phyloP scores from a whole-genome alignment of 495 filamentous ascomycete species.

The Neurospora discreta region DNA sequence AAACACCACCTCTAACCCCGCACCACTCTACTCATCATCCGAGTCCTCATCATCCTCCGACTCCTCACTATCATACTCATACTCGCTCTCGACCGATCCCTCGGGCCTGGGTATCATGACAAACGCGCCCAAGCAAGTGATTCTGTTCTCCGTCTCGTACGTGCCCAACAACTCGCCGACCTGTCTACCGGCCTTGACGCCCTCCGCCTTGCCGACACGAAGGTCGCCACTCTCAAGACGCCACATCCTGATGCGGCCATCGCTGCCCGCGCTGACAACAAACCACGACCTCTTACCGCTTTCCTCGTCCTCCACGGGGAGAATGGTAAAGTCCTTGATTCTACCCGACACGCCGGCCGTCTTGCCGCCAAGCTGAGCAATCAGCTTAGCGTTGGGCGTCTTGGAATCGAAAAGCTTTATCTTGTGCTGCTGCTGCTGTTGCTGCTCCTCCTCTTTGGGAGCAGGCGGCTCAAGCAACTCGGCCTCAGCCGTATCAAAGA shows the following conservation, averaged over 20 bases:
- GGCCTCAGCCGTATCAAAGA: slow-evolving; percentile 40
- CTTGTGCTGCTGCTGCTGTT: background rate
- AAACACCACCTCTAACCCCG: background rate
- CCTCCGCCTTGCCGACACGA: slow-evolving; percentile 10
- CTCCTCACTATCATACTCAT: slow-evolving; percentile 30
- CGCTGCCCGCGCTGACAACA: slow-evolving; percentile 68
- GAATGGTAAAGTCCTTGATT: slow-evolving; percentile 77
- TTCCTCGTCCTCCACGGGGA: slow-evolving; percentile 34
- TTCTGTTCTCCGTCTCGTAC: slow-evolving; percentile 76
- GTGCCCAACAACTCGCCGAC: slow-evolving; percentile 63
- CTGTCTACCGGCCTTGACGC: slow-evolving; percentile 31
- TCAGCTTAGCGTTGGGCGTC: slow-evolving; percentile 39
- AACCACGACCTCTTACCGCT: slow-evolving; percentile 33
- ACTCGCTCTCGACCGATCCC: slow-evolving; percentile 38
- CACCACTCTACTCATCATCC: slow-evolving; percentile 31
- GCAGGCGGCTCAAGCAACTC: slow-evolving; percentile 1
- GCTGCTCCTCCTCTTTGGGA: slow-evolving; percentile 6
- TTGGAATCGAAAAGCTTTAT: slow-evolving; percentile 7
- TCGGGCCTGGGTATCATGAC: slow-evolving; percentile 57
- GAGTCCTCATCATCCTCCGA: slow-evolving; percentile 32
- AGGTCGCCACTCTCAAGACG: slow-evolving; percentile 37
- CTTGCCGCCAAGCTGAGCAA: slow-evolving; percentile 74
- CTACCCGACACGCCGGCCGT: slow-evolving; percentile 52
- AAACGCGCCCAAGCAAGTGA: slow-evolving; percentile 83
- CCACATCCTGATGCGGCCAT: slow-evolving; percentile 75